A percentile compares a stretch with the other conserved stretches of the same genome.
Conservation (phyloP, 805 yeast genomes). For the Wickerhamomyces rabaulensis region DNA sequence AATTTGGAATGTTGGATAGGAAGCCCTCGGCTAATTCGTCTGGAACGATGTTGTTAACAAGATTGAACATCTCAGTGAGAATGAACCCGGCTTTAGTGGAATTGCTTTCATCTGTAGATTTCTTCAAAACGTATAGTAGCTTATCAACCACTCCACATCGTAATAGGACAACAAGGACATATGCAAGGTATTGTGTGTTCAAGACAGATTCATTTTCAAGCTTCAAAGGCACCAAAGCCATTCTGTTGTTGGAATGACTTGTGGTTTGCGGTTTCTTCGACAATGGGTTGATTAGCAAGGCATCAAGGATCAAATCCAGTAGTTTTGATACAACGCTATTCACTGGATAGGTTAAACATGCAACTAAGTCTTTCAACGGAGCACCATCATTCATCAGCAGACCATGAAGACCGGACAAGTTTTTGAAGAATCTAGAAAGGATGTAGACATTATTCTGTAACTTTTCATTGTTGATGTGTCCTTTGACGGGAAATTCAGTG, state of each 20-base stretch:
- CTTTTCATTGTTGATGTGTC: constrained; percentile 44
- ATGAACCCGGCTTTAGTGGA: constrained; percentile 58
- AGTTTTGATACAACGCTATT: constrained; percentile 53
- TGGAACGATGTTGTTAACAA: constrained; percentile 54
- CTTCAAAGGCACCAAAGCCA: constrained; percentile 23
- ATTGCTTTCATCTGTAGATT: constrained; percentile 38
- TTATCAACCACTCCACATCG: constrained; percentile 48
- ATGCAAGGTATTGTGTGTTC: constrained; percentile 61
- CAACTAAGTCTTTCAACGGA: constrained; percentile 51
- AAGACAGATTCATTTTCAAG: constrained; percentile 39
- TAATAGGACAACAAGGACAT: constrained; percentile 51
- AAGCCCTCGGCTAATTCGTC: constrained; percentile 28
- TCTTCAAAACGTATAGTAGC: constrained; percentile 38
- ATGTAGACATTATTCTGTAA: constrained; percentile 58
- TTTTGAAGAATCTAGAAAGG: constrained; percentile 55
- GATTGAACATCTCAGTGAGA: constrained; percentile 53
- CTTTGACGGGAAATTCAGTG: constrained; percentile 51
- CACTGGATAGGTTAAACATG: constrained; percentile 57
- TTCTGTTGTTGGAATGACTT: constrained; percentile 9
- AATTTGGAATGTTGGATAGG: background rate
- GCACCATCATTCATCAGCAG: constrained; percentile 52
- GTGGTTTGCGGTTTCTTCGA: constrained; percentile 21
- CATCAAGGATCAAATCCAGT: constrained; percentile 66
- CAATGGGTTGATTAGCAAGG: constrained; percentile 53
- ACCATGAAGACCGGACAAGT: constrained; percentile 72